phyloP scores from a whole-genome alignment of 192 early-diverging fungal species.

The Geranomyces variabilis region DNA sequence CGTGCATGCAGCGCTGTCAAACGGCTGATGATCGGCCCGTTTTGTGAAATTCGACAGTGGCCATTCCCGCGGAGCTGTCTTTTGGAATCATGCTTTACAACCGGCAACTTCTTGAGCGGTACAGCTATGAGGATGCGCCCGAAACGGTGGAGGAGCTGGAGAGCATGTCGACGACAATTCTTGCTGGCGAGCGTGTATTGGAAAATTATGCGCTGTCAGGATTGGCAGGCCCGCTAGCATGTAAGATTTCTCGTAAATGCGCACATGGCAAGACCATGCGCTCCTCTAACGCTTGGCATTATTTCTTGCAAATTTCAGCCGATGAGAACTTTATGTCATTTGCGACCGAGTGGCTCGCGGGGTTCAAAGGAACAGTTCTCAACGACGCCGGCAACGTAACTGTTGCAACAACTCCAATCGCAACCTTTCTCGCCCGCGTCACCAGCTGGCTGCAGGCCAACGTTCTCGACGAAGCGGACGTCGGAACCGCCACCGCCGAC shows the following conservation, averaged over 20 bases:
- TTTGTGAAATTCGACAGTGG: slow-evolving; percentile 41
- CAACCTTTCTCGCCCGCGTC: slow-evolving; percentile 32
- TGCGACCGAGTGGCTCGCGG: slow-evolving; percentile 39
- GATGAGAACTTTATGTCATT: slow-evolving; percentile 33
- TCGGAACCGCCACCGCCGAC: slow-evolving; percentile 7
- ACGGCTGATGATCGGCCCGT: too few relatives aligned
- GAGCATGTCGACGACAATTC: slow-evolving; percentile 24
- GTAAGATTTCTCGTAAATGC: slow-evolving; percentile 17
- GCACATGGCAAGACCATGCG: background rate
- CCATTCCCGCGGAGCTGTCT: slow-evolving; percentile 38
- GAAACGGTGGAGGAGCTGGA: slow-evolving; percentile 44
- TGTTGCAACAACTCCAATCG: slow-evolving; percentile 38
- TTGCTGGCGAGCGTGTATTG: slow-evolving; percentile 22
- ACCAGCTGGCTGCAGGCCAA: slow-evolving; percentile 31
- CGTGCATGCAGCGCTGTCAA: slow-evolving; percentile 37
- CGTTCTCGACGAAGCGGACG: slow-evolving; percentile 30
- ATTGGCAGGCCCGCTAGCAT: slow-evolving; percentile 31
- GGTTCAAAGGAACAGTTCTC: slow-evolving; percentile 17
- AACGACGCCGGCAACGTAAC: slow-evolving; percentile 30
- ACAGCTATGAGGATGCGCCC: slow-evolving; percentile 26
- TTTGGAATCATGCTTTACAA: slow-evolving; percentile 50
- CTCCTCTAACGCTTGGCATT: background rate
- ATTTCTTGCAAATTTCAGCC: background rate
- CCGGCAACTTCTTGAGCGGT: slow-evolving; percentile 34
- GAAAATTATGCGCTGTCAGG: slow-evolving; percentile 42